Evolutionary conservation across 768 basidiomycete genomes (phyloP), one percentile per base, ranked within the genome.

Genomic region (Mycena vitilis): DNA sequence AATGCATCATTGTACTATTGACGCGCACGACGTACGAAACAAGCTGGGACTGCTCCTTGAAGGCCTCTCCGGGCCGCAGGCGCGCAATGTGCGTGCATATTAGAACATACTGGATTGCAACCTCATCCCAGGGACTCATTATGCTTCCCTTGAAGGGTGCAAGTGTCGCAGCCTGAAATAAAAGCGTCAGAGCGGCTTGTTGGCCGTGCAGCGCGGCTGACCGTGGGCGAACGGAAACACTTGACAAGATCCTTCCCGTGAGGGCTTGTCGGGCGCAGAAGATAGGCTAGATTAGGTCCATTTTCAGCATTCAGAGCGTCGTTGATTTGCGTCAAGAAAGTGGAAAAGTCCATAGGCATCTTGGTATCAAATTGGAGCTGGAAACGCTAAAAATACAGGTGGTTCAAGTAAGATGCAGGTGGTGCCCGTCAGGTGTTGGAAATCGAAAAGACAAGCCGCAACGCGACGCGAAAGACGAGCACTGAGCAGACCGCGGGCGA

Each of bases 91-190:
- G 87, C 37, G 87, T 86, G 68, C 92, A 90, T 25, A 91, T 89
- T 72, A 95, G 80, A 20, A 95, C 88, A 76, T 95, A 95, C 75
- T 93, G 90, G 56, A 95, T 87, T 10, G 92, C 89, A 72, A 96
- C 91, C 60, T 95, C 94, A 69, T 94, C 93, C 93, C 94, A 96
- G 8, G 95, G 95, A 54, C 78, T 81, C 63, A 87, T 84, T 75
- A 95, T 87, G 62, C 85, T 85, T 12, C 88, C 91, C 73, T 89
- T 84, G 73, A 91, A 92, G 42, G 72, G 74, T 47, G 78, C 78
- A 60, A 87, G 75, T 18, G 79, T 78, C 25, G 75, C 74, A 55
- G 59, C 62, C 71, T 75, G 47, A 18, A 40, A 54, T n/a, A n/a
- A 68, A 68, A 49, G 53, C 61, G 20, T 63, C 37, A 61, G 51